A percentile compares a stretch with the other conserved stretches of the same genome.
Conservation (phyloP, 345 rosid species). For the Syzygium grande region DNA sequence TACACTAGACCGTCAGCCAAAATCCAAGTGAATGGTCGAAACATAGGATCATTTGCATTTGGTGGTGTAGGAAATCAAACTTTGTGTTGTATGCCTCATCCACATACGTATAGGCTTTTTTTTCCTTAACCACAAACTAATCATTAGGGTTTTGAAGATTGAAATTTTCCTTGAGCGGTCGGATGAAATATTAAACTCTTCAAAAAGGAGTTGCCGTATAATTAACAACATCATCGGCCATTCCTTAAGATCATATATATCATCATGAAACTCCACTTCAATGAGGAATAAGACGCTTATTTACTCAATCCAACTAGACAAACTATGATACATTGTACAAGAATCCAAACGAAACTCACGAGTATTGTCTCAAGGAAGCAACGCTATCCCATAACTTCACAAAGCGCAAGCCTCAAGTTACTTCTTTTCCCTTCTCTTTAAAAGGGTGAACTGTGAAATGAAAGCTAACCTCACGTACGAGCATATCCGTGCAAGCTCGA, state of each 20-base stretch:
- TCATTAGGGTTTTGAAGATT: neutral
- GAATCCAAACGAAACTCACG: neutral
- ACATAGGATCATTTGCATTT: neutral
- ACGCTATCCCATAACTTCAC: neutral
- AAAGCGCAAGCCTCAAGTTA: neutral
- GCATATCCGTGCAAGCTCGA: neutral
- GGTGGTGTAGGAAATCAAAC: neutral
- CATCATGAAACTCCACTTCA: neutral
- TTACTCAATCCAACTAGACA: neutral
- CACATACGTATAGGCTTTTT: neutral
- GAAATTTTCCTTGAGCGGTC: neutral
- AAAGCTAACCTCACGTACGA: neutral
- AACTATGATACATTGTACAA: neutral
- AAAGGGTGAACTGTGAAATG: neutral
- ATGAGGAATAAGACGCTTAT: neutral
- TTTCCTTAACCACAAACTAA: neutral
- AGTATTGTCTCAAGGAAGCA: neutral
- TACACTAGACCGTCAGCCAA: neutral
- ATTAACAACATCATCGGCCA: neutral
- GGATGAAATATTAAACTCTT: neutral
- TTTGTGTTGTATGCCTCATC: neutral
- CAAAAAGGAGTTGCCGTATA: neutral
- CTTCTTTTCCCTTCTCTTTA: neutral
- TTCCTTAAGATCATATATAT: neutral
- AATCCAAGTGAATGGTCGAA: neutral